phyloP scores from a whole-genome alignment of 768 basidiomycete genomes.

The Crepidotus variabilis region DNA sequence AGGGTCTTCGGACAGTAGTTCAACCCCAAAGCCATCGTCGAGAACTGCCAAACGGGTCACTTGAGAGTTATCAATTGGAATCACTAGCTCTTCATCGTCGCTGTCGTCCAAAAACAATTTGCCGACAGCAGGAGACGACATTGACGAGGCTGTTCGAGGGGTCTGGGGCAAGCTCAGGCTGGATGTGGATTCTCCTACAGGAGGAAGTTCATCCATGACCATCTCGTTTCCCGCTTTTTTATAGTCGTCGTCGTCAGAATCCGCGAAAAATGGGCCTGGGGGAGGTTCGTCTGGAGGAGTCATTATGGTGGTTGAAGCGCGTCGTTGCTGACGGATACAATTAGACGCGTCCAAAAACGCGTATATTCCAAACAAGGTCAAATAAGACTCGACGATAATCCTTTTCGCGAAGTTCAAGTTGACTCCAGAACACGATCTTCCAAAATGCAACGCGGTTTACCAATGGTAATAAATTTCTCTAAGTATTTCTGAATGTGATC shows the following conservation, averaged over 20 bases:
- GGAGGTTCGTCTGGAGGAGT: conserved; percentile 27
- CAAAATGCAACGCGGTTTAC: conserved; percentile 80
- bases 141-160: conserved; percentile 18
- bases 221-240: neutral
- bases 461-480: conserved; percentile 51
- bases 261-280: conserved; percentile 53
- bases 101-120: conserved; percentile 33
- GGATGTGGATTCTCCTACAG: conserved; percentile 5
- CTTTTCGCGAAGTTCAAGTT: conserved; percentile 12
- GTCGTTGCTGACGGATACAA: conserved; percentile 11
- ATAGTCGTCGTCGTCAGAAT: conserved; percentile 44
- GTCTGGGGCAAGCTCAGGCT: conserved; percentile 17
- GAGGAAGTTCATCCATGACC: neutral
- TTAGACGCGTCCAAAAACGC: conserved; percentile 26
- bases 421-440: conserved; percentile 15
- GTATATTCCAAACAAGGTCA: conserved; percentile 34
- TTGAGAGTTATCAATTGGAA: conserved; percentile 1
- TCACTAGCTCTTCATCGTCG: conserved; percentile 25
- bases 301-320: conserved; percentile 20
- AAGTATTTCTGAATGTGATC: neutral
- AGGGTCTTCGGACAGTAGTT: conserved; percentile 16
- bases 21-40: conserved; percentile 31
- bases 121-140: conserved; percentile 18
- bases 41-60: conserved; percentile 13
- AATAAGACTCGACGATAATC: conserved; percentile 28